phyloP scores from a whole-genome alignment of 2,329 filamentous ascomycete genomes.

The Colletotrichum graminicola region DNA sequence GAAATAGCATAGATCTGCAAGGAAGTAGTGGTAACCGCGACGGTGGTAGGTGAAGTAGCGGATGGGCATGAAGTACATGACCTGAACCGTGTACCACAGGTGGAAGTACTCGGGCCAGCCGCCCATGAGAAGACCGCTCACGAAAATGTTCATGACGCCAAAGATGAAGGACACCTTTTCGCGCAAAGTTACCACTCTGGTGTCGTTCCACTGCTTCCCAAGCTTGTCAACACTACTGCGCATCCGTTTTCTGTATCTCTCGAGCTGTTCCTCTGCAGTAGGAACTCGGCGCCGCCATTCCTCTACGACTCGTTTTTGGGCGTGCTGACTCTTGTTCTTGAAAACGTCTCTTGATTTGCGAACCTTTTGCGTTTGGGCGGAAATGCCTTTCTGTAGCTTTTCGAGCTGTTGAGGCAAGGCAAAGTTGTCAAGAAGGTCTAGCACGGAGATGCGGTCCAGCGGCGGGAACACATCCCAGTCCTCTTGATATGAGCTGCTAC shows the following conservation, averaged over 20 bases:
- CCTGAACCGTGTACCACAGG: slow-evolving; percentile 89
- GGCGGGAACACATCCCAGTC: slow-evolving; percentile 90
- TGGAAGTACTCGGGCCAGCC: slow-evolving; percentile 89
- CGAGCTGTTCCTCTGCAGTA: slow-evolving; percentile 90
- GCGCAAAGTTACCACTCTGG: slow-evolving; percentile 85
- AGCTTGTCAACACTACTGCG: slow-evolving; percentile 89
- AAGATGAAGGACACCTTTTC: slow-evolving; percentile 98
- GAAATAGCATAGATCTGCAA: slow-evolving; percentile 98
- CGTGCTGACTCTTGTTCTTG: slow-evolving; percentile 79
- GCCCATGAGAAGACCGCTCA: slow-evolving; percentile 94
- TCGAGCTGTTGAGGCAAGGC: slow-evolving; percentile 91
- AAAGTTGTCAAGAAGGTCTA: slow-evolving; percentile 95
- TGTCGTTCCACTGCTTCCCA: slow-evolving; percentile 87
- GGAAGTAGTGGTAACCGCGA: slow-evolving; percentile 95
- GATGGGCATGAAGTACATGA: slow-evolving; percentile 97
- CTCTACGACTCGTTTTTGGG: slow-evolving; percentile 90
- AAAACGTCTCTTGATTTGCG: slow-evolving; percentile 84
- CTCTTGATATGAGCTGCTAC: slow-evolving; percentile 86
- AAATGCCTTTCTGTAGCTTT: slow-evolving; percentile 86
- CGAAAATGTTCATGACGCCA: slow-evolving; percentile 96
- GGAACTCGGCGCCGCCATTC: slow-evolving; percentile 91
- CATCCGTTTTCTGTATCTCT: slow-evolving; percentile 91
- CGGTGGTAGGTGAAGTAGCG: slow-evolving; percentile 91
- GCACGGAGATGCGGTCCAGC: slow-evolving; percentile 88
- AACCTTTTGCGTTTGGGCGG: slow-evolving; percentile 86